phyloP scores from a whole-genome alignment of 345 rosid genomes.

The Eucalyptus pauciflora region DNA sequence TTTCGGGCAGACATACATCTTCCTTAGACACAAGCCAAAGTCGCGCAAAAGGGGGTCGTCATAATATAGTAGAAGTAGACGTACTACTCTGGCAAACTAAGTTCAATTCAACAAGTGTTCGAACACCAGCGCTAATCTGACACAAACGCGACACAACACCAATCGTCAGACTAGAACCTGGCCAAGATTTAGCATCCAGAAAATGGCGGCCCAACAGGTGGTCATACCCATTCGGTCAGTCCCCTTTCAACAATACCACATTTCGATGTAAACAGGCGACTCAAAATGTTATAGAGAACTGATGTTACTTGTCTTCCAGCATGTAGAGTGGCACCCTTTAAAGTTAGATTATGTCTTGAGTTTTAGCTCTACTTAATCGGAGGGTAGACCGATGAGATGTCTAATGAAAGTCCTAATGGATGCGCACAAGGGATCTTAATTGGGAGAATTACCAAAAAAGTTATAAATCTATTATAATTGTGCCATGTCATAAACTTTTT shows the following conservation, averaged over 20 bases:
- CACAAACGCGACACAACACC: not conserved
- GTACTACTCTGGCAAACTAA: not conserved
- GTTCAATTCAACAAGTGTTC: not conserved
- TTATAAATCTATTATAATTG: too few species aligned
- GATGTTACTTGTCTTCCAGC: not conserved
- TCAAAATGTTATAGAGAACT: not conserved
- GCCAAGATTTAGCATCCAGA: not conserved
- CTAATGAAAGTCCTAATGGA: fast-evolving
- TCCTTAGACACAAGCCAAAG: not conserved
- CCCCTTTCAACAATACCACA: not conserved
- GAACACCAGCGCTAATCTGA: not conserved
- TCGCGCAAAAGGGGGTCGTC: not conserved
- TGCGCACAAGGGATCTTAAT: too few species aligned
- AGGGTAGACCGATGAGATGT: not conserved
- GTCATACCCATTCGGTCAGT: not conserved
- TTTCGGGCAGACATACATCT: not conserved
- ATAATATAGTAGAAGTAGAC: not conserved
- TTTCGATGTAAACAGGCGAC: not conserved
- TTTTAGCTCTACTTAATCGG: fast-evolving
- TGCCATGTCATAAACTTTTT: too few species aligned
- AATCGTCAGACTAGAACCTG: not conserved
- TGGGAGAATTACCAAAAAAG: too few species aligned
- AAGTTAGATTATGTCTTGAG: fast-evolving
- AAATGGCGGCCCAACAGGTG: not conserved
- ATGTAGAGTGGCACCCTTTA: fast-evolving